phyloP scores from a whole-genome alignment of 2,329 filamentous ascomycete genomes.

The Emmonsia crescens region DNA sequence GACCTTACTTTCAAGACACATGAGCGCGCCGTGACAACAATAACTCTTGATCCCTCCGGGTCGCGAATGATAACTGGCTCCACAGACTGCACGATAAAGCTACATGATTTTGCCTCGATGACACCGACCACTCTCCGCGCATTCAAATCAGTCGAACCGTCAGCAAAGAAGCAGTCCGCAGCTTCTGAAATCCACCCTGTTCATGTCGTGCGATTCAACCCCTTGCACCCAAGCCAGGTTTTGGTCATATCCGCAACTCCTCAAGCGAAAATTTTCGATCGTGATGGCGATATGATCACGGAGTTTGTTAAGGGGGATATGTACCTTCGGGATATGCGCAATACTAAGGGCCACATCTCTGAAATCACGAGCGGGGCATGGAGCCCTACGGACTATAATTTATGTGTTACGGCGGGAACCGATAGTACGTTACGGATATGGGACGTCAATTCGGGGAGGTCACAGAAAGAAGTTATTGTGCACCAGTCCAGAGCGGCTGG shows the following conservation, averaged over 20 bases:
- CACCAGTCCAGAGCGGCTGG: constrained; percentile 89
- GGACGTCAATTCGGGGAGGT: constrained; percentile 85
- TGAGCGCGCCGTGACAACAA: constrained; percentile 71
- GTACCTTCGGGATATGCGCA: constrained; percentile 94
- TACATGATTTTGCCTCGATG: constrained; percentile 94
- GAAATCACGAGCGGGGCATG: constrained; percentile 83
- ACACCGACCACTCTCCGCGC: constrained; percentile 87
- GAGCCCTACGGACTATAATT: constrained; percentile 75
- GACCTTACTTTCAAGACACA: constrained; percentile 90
- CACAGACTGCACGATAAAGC: constrained; percentile 78
- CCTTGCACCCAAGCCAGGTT: constrained; percentile 65
- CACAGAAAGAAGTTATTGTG: constrained; percentile 87
- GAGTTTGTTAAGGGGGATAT: constrained; percentile 97
- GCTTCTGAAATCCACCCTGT: constrained; percentile 77
- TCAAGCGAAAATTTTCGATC: constrained; percentile 77
- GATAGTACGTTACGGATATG: constrained; percentile 95
- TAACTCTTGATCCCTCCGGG: constrained; percentile 75
- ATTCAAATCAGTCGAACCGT: constrained; percentile 86
- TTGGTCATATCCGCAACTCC: constrained; percentile 81
- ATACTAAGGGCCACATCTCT: constrained; percentile 92
- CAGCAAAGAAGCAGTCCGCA: constrained; percentile 58
- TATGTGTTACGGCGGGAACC: constrained; percentile 82
- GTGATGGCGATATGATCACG: constrained; percentile 74
- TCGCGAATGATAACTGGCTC: constrained; percentile 81
- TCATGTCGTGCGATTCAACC: constrained; percentile 78